phyloP scores from a whole-genome alignment of 352 stramenopile species.

The Globisporangium iwayamae region DNA sequence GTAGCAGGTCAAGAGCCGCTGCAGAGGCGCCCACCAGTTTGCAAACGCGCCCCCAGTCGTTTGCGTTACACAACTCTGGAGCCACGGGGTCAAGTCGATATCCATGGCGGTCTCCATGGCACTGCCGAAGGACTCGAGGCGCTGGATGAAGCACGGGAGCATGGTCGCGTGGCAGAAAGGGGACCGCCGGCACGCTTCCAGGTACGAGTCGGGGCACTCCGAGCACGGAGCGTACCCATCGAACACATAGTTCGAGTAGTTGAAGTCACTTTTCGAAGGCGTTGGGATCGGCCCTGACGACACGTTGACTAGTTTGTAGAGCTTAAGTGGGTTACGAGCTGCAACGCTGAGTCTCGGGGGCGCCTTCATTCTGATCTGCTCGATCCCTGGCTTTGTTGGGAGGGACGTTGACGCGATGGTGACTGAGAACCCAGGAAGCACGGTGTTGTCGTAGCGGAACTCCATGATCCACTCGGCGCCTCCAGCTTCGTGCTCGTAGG shows the following conservation, averaged over 20 bases:
- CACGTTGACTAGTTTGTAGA: neutral
- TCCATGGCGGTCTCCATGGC: neutral
- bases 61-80: neutral
- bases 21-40: constrained; percentile 25
- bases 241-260: neutral
- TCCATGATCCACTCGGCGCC: constrained; percentile 15
- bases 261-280: neutral
- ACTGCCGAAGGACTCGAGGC: neutral
- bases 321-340: constrained; percentile 2
- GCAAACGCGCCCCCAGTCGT: constrained; percentile 12
- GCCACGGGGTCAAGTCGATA: constrained; percentile 6
- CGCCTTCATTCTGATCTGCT: constrained; percentile 13
- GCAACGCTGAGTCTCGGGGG: constrained; percentile 1
- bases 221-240: neutral
- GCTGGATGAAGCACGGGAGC: constrained; percentile 15
- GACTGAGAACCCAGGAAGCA: constrained; percentile 18
- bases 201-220: neutral
- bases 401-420: neutral
- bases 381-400: constrained; percentile 5
- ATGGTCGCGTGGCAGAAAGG: constrained; percentile 8
- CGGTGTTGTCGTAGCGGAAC: constrained; percentile 15
- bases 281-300: neutral
- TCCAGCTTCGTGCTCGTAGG: constrained; percentile 12
- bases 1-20: constrained; percentile 28
- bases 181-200: constrained; percentile 4